Base-by-base conservation (phyloP, 202 grass and related monocot genomes). In the Panicum hallii region DNA sequence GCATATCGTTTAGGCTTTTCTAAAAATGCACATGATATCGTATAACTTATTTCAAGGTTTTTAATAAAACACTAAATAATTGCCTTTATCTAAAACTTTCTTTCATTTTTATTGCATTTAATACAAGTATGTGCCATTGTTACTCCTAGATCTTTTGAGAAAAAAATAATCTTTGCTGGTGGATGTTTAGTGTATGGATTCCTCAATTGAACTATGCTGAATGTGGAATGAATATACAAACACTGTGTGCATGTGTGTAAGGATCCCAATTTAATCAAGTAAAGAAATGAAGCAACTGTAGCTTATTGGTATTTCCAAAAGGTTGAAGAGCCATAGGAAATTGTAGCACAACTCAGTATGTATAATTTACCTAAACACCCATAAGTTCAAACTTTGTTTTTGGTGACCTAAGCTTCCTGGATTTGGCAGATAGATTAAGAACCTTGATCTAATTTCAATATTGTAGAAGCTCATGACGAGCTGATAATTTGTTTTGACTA, bases 321-420 rank as follows among this genome's bases (percentile, higher is more conserved):
- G 49, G 79, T 43, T 44, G 64, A n/a, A 42, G 67, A 46, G 70
- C 70, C 43, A 70, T 49, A 72, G 49, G 15, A 53, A 53, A 53
- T 17, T 53, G 14, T 17, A 17, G 49, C 49, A 53, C 5, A 53
- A 17, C 49, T 53, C 3, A 53, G 15, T 53, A 15, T 55, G 17
- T 6, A 55, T 54, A 19, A 7, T 55, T 55, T 55, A 20, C 52
- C 52, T 20, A 20, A 20, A 20, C 8, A 20, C 15, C 52, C 17
- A 55, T 67, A 15, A 41, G 6, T 0, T n/a, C 19, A 63, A 36
- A 40, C 11, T 45, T 75, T 44, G 55, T 44, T 74, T 55, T 54
- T 30, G 3, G 6, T 28, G 16, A 43, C 52, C 28, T 36, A 38
- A 38, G 36, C 3, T 38, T 38, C 3, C 36, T 38, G 36, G 4